Conservation (phyloP, 177 flowering plant genomes). For the Vitis hybrid region DNA sequence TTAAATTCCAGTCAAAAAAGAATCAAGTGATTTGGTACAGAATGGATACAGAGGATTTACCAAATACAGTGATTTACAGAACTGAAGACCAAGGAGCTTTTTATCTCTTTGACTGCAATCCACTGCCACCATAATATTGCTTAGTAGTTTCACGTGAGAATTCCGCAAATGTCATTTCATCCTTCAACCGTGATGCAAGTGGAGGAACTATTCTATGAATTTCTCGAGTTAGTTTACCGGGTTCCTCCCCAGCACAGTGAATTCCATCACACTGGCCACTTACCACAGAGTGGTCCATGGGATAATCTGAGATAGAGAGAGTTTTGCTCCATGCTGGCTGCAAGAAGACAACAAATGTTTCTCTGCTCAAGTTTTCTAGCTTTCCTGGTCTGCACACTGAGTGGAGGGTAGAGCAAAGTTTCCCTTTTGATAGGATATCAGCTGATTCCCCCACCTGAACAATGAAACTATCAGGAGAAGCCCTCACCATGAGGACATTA, state of each 20-base stretch:
- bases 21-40: too few relatives aligned
- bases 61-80: neutral
- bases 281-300: constrained; percentile 12
- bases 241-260: constrained; percentile 5
- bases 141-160: constrained; percentile 85
- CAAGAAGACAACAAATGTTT: constrained; percentile 87
- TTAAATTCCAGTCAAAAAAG: too few relatives aligned
- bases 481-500: constrained; percentile 44
- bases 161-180: constrained; percentile 96
- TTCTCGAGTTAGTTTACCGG: constrained; percentile 24
- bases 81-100: neutral
- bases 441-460: constrained; percentile 97
- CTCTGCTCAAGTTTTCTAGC: constrained; percentile 59
- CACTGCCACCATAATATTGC: constrained; percentile 85
- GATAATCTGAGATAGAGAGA: constrained; percentile 42
- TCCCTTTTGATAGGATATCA: constrained; percentile 79
- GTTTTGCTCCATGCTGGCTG: constrained; percentile 90
- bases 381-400: constrained; percentile 62
- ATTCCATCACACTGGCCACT: constrained; percentile 18
- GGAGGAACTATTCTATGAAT: constrained; percentile 68
- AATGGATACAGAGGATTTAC: neutral
- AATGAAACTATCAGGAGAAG: constrained; percentile 63
- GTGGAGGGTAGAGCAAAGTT: constrained; percentile 82
- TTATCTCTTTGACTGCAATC: constrained; percentile 71
- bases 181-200: constrained; percentile 62